Percentiles rank a stretch among this genome's conserved stretches.
These are phyloP conservation scores for Colletotrichum sp. DNA, from an alignment of 2,329 filamentous ascomycete genomes.

Conservation along the genomic window DNA sequence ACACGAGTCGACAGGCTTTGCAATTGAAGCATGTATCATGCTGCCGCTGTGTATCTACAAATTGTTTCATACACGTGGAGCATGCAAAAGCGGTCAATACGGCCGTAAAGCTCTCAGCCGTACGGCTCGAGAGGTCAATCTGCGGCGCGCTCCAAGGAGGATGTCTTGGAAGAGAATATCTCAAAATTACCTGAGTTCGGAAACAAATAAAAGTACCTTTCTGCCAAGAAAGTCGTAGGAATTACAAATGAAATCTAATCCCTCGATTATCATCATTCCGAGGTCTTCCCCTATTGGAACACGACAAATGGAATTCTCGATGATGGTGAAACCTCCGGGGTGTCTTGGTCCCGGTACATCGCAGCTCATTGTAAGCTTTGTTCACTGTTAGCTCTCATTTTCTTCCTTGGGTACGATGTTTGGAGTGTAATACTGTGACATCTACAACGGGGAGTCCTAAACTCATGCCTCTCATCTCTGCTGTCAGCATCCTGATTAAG, in stretches of 20 bases:
- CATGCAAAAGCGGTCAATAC: neutral
- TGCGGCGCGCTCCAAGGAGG: neutral
- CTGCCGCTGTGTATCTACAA: neutral
- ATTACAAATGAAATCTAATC: fast-evolving
- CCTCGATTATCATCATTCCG: neutral
- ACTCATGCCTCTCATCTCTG: neutral
- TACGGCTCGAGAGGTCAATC: fast-evolving
- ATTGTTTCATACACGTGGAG: neutral
- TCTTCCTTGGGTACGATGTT: neutral
- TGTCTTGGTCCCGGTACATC: neutral
- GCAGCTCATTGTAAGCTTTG: neutral
- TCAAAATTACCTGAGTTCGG: neutral
- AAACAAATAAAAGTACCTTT: neutral
- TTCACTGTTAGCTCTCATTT: neutral
- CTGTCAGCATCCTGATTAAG: neutral
- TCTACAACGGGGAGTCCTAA: neutral
- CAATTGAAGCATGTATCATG: neutral
- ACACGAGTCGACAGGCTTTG: neutral
- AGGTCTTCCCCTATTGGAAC: too few species aligned
- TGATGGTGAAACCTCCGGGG: fast-evolving
- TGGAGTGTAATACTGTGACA: neutral
- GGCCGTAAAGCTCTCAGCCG: neutral
- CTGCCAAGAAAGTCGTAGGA: neutral
- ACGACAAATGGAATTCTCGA: neutral
- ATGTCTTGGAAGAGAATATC: fast-evolving